These are phyloP conservation scores for Bipolaris oryzae DNA, from an alignment of 2,329 filamentous ascomycete genomes.

Conservation along the genomic window DNA sequence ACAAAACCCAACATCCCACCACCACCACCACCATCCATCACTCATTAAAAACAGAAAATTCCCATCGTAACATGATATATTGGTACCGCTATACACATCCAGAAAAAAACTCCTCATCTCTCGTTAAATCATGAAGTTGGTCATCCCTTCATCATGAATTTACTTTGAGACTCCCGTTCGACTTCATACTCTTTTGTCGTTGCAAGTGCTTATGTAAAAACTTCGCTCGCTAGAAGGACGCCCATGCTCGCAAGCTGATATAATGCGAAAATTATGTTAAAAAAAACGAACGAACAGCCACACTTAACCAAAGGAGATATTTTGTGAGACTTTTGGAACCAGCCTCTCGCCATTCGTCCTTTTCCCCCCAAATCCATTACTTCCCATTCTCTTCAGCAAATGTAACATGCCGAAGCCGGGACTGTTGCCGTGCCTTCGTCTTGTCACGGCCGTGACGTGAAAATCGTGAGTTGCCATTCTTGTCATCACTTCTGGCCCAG, in stretches of 20 bases:
- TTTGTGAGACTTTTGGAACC: background rate
- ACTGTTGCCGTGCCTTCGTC: background rate
- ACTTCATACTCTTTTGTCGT: background rate
- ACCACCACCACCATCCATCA: background rate
- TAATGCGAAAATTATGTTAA: slow-evolving; percentile 11
- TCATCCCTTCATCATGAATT: slow-evolving; percentile 11
- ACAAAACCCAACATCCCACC: background rate
- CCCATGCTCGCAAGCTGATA: slow-evolving; percentile 17
- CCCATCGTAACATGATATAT: slow-evolving; percentile 5
- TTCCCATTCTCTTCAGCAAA: slow-evolving; percentile 9
- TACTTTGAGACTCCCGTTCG: slow-evolving; percentile 11
- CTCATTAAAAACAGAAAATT: background rate
- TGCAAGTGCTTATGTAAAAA: background rate
- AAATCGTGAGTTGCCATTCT: slow-evolving; percentile 3
- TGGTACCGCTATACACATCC: background rate
- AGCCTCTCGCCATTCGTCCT: background rate
- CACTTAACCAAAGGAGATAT: slow-evolving; percentile 9
- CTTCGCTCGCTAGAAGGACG: slow-evolving; percentile 4
- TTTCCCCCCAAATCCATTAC: slow-evolving; percentile 4
- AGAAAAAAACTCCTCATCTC: slow-evolving; percentile 9
- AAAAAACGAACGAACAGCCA: slow-evolving; percentile 5
- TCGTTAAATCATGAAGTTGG: slow-evolving; percentile 12
- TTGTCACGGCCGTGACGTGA: background rate
- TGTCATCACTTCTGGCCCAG: slow-evolving; percentile 3
- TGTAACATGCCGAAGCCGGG: slow-evolving; percentile 6